These are phyloP conservation scores for Colletotrichum tanaceti DNA, from an alignment of 2,329 filamentous ascomycete genomes.

Conservation along the genomic window DNA sequence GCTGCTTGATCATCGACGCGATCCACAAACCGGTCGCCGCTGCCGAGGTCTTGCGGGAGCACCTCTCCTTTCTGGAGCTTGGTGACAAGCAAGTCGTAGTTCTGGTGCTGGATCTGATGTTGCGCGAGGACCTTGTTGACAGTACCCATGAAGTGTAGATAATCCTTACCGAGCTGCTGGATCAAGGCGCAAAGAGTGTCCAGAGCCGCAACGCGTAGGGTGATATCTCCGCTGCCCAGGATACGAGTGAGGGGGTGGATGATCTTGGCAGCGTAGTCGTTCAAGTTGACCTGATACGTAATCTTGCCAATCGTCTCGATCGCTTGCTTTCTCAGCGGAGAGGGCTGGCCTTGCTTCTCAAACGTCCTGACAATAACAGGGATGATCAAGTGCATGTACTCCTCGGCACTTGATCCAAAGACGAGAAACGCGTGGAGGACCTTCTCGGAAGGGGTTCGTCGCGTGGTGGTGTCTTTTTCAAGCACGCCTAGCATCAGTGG, in stretches of 20 bases:
- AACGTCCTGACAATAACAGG: slow-evolving; percentile 95
- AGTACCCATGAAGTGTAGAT: slow-evolving; percentile 91
- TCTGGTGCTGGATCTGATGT: slow-evolving; percentile 86
- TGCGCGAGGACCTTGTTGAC: slow-evolving; percentile 87
- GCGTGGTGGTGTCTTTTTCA: slow-evolving; percentile 82
- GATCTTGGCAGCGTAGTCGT: slow-evolving; percentile 95
- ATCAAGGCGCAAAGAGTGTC: slow-evolving; percentile 96
- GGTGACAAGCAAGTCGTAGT: slow-evolving; percentile 90
- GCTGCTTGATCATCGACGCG: slow-evolving; percentile 79
- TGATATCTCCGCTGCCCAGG: slow-evolving; percentile 76
- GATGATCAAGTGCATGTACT: slow-evolving; percentile 99
- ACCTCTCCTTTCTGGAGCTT: slow-evolving; percentile 96
- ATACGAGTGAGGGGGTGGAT: slow-evolving; percentile 92
- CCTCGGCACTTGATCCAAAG: slow-evolving; percentile 94
- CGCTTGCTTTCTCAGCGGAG: slow-evolving; percentile 83
- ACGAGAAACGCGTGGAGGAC: slow-evolving; percentile 96
- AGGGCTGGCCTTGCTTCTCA: slow-evolving; percentile 85
- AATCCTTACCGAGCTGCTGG: slow-evolving; percentile 95
- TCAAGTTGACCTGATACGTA: slow-evolving; percentile 95
- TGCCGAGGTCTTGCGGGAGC: slow-evolving; percentile 92
- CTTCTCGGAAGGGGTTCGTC: slow-evolving; percentile 85
- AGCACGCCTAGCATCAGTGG: slow-evolving; percentile 95
- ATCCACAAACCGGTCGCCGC: slow-evolving; percentile 82
- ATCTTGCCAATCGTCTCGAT: slow-evolving; percentile 96
- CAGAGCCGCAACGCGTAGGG: slow-evolving; percentile 82